Conservation (phyloP, 2,329 filamentous ascomycete species). For the Aureobasidium subglaciale region DNA sequence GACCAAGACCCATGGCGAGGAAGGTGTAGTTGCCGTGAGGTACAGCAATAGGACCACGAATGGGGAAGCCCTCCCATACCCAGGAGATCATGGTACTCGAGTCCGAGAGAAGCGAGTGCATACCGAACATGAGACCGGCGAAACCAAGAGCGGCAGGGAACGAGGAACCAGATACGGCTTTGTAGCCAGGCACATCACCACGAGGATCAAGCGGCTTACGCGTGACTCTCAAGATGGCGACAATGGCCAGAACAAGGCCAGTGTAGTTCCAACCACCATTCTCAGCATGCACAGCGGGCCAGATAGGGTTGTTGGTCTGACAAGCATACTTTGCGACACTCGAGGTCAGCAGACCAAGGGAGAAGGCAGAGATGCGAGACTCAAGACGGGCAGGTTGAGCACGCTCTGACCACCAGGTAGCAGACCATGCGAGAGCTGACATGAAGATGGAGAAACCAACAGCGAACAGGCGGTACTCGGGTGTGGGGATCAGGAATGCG, state of each 20-base stretch:
- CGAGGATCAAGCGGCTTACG: constrained; percentile 12
- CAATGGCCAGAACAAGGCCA: constrained; percentile 66
- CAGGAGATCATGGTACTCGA: constrained; percentile 98
- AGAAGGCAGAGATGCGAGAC: constrained; percentile 71
- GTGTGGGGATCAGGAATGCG: constrained; percentile 68
- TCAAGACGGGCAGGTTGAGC: constrained; percentile 70
- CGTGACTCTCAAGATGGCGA: constrained; percentile 50
- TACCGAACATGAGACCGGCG: constrained; percentile 75
- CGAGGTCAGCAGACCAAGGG: constrained; percentile 74
- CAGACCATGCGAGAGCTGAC: constrained; percentile 76
- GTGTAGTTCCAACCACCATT: constrained; percentile 92
- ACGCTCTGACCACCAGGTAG: constrained; percentile 72
- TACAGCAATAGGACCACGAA: constrained; percentile 77
- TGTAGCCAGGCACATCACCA: constrained; percentile 5
- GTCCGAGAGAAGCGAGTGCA: constrained; percentile 90
- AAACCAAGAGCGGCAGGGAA: constrained; percentile 69
- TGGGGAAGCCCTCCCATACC: constrained; percentile 95
- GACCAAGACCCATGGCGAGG: constrained; percentile 75
- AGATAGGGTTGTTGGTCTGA: constrained; percentile 92
- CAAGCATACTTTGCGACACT: constrained; percentile 87
- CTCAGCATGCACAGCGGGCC: constrained; percentile 82
- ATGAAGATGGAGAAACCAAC: constrained; percentile 75
- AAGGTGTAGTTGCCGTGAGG: constrained; percentile 88
- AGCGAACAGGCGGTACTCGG: constrained; percentile 68
- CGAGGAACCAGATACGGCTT: constrained; percentile 49